phyloP scores from a whole-genome alignment of 75 land plant genomes.

The Pinus tabuliformis region DNA sequence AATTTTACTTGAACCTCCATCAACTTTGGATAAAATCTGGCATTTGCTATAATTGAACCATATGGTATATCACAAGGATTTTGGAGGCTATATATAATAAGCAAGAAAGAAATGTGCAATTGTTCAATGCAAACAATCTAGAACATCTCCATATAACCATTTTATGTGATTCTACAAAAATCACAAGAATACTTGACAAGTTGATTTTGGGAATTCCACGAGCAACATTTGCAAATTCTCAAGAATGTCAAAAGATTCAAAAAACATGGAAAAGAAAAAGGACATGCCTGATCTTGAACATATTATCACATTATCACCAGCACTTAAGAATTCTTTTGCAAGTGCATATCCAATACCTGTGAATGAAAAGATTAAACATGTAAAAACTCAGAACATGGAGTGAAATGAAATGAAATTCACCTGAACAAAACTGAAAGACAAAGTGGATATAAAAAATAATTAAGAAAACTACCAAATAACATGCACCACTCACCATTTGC shows the following conservation, averaged over 20 bases:
- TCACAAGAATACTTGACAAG: background rate
- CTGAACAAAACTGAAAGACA: background rate
- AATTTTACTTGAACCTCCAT: background rate
- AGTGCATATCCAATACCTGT: slow-evolving; percentile 92
- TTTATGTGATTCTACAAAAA: background rate
- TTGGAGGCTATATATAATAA: background rate
- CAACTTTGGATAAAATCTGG: background rate
- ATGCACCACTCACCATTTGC: background rate
- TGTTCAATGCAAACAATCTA: background rate
- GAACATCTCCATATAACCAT: background rate
- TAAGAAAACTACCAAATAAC: background rate
- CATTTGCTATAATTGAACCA: background rate
- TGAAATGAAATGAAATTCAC: background rate
- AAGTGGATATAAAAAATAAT: background rate
- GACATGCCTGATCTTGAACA: slow-evolving; percentile 91
- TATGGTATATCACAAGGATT: background rate
- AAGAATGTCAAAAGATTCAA: background rate
- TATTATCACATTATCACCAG: slow-evolving; percentile 85
- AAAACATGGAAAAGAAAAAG: background rate
- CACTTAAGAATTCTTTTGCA: slow-evolving; percentile 79
- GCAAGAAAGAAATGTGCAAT: background rate
- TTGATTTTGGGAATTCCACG: background rate
- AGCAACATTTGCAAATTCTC: background rate
- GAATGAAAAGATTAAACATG: background rate
- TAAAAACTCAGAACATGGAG: background rate